Conservation (phyloP, 2,329 filamentous ascomycete species). For the Pseudogymnoascus sp. region DNA sequence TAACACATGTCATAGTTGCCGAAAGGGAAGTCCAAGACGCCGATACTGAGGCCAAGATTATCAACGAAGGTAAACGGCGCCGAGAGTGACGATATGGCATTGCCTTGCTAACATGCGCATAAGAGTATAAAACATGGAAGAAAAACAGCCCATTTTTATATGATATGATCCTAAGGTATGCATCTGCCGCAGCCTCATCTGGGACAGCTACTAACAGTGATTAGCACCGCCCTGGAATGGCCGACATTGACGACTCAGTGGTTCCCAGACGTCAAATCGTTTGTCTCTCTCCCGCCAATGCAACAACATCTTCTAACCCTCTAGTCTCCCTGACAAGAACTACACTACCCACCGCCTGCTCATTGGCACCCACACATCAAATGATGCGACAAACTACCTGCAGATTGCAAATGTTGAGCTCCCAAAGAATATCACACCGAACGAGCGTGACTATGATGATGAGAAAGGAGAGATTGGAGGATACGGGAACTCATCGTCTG, state of each 20-base stretch:
- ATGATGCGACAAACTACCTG: constrained; percentile 78
- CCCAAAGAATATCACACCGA: constrained; percentile 67
- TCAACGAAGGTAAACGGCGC: constrained; percentile 59
- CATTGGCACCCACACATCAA: constrained; percentile 89
- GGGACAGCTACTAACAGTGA: constrained; percentile 15
- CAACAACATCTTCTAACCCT: constrained; percentile 7
- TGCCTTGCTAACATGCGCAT: background rate
- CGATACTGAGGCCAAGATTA: constrained; percentile 72
- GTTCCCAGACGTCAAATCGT: constrained; percentile 89
- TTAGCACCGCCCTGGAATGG: constrained; percentile 86
- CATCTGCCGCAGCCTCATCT: background rate
- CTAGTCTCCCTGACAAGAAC: constrained; percentile 69
- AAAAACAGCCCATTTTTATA: constrained; percentile 98
- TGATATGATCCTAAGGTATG: constrained; percentile 82
- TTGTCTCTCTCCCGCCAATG: constrained; percentile 23
- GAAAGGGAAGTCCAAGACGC: constrained; percentile 58
- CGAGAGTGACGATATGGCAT: background rate
- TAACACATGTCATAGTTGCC: constrained; percentile 36
- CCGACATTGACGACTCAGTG: constrained; percentile 95
- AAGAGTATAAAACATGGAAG: constrained; percentile 99
- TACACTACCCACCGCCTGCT: constrained; percentile 82
- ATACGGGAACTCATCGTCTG: constrained; percentile 63
- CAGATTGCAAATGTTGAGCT: constrained; percentile 93
- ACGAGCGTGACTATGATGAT: constrained; percentile 81
- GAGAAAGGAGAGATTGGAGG: constrained; percentile 89